Evolutionary conservation across 495 filamentous ascomycete species (phyloP).

Genomic region (Immersiella caudata): DNA sequence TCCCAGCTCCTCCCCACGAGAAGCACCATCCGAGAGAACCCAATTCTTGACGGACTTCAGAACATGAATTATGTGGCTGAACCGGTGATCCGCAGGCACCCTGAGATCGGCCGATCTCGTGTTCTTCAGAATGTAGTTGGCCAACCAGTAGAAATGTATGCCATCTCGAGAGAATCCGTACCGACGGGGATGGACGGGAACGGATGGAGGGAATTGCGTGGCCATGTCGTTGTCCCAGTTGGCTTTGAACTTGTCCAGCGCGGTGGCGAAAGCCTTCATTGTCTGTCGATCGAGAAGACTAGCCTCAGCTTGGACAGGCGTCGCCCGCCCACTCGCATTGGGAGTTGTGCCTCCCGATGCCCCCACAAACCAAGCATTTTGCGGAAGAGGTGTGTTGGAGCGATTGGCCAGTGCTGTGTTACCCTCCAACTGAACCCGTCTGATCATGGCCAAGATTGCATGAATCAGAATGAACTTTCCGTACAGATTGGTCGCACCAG

Average conservation of each 20-base stretch:
- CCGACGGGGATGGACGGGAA: constrained; percentile 46
- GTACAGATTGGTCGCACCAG: constrained; percentile 62
- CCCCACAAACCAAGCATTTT: constrained; percentile 51
- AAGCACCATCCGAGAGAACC: constrained; percentile 54
- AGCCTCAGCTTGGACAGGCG: constrained; percentile 49
- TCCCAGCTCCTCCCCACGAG: constrained; percentile 58
- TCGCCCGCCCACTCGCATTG: constrained; percentile 48
- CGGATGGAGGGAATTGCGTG: constrained; percentile 58
- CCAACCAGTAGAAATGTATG: constrained; percentile 68
- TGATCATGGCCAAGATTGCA: constrained; percentile 59
- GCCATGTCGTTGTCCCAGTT: constrained; percentile 68
- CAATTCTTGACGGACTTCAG: constrained; percentile 60
- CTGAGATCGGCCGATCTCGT: constrained; percentile 49
- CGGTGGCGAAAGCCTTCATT: constrained; percentile 42
- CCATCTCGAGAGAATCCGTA: constrained; percentile 67
- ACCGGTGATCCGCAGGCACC: constrained; percentile 57
- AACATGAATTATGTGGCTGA: constrained; percentile 58
- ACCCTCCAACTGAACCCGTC: constrained; percentile 40
- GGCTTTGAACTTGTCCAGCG: constrained; percentile 66
- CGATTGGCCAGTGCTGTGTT: constrained; percentile 39
- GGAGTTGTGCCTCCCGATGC: constrained; percentile 38
- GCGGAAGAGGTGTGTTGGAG: constrained; percentile 48
- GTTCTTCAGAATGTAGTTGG: constrained; percentile 55
- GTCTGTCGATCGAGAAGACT: constrained; percentile 35
- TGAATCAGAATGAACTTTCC: constrained; percentile 73